Evolutionary conservation across 2,329 filamentous ascomycete species (phyloP).

Genomic region (Gaeumannomyces sp.): DNA sequence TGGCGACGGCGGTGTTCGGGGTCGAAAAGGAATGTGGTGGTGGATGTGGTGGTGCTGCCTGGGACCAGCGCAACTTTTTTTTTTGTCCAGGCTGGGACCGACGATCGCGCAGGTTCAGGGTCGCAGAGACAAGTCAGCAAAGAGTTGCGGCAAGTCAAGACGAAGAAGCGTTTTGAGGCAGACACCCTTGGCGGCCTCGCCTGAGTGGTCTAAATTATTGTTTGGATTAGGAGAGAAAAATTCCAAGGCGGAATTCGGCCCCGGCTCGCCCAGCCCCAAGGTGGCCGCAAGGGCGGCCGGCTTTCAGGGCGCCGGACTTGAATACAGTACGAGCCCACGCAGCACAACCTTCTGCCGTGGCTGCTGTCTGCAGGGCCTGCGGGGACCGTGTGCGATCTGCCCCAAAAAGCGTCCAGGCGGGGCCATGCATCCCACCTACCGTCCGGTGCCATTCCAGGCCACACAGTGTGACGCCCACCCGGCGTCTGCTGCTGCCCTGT

Average conservation of each 20-base stretch:
- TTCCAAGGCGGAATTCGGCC: background rate
- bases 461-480: background rate
- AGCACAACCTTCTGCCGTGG: background rate
- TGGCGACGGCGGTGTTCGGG: background rate
- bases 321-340: background rate
- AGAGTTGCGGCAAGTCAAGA: background rate
- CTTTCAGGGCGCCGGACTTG: background rate
- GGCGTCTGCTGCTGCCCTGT: no score
- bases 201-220: background rate
- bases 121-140: background rate
- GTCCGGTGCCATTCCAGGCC: background rate
- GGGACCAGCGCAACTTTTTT: background rate
- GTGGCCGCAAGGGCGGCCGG: background rate
- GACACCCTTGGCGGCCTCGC: background rate
- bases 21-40: background rate
- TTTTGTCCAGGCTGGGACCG: background rate
- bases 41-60: background rate
- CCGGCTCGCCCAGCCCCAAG: background rate
- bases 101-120: background rate
- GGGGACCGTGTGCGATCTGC: background rate
- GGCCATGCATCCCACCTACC: background rate
- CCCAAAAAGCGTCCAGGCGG: background rate
- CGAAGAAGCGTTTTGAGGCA: constrained; percentile 1
- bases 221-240: constrained; percentile 2
- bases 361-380: no score